Evolutionary conservation across 228 moss, liverwort and hornwort genomes (phyloP).

Genomic region (Sphagnum fallax): DNA sequence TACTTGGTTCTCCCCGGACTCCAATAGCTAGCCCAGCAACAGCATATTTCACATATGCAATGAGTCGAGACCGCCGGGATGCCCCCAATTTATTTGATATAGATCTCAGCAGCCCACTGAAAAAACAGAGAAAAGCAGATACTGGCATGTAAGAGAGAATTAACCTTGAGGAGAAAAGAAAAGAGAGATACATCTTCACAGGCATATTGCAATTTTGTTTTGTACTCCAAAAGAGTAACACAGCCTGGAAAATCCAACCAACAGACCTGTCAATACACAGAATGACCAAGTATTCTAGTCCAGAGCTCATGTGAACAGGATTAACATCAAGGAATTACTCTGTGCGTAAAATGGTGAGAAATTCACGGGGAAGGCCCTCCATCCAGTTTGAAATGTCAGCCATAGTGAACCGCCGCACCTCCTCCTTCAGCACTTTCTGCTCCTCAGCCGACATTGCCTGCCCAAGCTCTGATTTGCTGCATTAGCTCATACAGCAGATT

Average conservation of each 20-base stretch:
- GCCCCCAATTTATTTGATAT: conserved; percentile 76
- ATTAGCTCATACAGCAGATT: neutral
- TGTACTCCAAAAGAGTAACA: neutral
- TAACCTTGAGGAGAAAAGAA: neutral
- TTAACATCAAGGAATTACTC: conserved; percentile 35
- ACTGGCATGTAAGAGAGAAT: no score
- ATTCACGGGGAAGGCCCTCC: conserved; percentile 91
- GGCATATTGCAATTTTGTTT: neutral
- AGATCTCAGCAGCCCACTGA: conserved; percentile 79
- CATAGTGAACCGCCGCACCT: conserved; percentile 84
- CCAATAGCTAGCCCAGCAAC: conserved; percentile 65
- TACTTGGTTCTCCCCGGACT: conserved; percentile 75
- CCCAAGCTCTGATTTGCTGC: conserved; percentile 77
- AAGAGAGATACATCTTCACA: neutral
- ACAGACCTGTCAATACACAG: neutral
- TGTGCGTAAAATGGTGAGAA: conserved; percentile 80
- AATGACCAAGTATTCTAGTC: neutral
- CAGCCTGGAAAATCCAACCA: neutral
- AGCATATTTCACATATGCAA: conserved; percentile 79
- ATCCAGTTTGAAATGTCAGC: conserved; percentile 92
- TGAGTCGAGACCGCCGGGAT: conserved; percentile 63
- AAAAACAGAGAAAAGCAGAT: neutral
- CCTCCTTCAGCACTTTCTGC: conserved; percentile 44
- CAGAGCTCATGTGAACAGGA: neutral
- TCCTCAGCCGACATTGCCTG: conserved; percentile 76